phyloP scores from a whole-genome alignment of 2,329 filamentous ascomycete genomes.

The Claviceps spartinae region DNA sequence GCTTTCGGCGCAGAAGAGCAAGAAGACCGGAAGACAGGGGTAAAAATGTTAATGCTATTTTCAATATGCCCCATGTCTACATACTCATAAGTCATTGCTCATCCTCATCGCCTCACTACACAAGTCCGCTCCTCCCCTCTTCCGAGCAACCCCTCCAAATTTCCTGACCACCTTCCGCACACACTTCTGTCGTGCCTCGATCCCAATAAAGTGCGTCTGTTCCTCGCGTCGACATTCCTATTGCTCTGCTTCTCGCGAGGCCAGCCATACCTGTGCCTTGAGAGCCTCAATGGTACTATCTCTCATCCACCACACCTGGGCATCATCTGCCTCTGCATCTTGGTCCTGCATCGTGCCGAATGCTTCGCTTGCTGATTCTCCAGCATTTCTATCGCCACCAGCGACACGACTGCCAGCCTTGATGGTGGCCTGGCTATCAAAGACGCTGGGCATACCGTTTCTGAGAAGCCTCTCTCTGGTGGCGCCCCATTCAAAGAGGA shows the following conservation, averaged over 20 bases:
- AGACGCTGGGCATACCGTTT: constrained; percentile 8
- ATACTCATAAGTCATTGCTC: not conserved
- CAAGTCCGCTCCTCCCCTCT: not conserved
- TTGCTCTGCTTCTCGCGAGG: constrained; percentile 23
- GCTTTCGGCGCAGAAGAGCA: not conserved
- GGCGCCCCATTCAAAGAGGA: constrained; percentile 44
- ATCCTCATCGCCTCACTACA: too few relatives aligned
- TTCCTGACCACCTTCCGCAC: not conserved
- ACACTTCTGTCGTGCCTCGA: not conserved
- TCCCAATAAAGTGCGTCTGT: not conserved
- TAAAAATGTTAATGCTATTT: not conserved
- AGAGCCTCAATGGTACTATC: constrained; percentile 41
- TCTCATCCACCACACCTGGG: constrained; percentile 38
- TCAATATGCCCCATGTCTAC: not conserved
- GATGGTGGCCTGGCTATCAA: constrained; percentile 23
- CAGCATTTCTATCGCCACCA: constrained; percentile 7
- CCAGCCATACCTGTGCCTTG: constrained; percentile 42
- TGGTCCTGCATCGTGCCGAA: constrained; percentile 8
- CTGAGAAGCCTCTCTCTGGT: constrained; percentile 24
- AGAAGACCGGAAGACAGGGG: not conserved
- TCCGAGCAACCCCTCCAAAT: not conserved
- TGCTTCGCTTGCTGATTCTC: constrained; percentile 10
- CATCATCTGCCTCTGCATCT: constrained; percentile 11
- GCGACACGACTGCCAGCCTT: constrained; percentile 10
- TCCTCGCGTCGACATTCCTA: constrained; percentile 5